Evolutionary conservation across 2,329 filamentous ascomycete genomes (phyloP), one percentile per base, ranked within the genome.

Genomic region (Cladophialophora carrionii): DNA sequence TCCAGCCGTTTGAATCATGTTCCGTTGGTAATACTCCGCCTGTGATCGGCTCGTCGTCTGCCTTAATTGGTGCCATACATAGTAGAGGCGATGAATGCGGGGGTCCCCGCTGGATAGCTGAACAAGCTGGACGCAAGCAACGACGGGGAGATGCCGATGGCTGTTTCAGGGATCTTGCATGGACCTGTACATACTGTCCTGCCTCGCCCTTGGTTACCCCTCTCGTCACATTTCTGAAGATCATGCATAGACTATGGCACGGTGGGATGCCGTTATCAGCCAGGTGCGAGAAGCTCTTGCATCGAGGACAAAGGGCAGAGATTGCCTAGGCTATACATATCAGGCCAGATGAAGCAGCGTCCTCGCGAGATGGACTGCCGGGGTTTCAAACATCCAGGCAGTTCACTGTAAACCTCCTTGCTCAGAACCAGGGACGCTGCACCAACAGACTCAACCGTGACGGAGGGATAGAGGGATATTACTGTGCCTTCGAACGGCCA

Each of bases 131-230:
- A 20, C 12, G 31, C 29, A 31, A 34, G 52, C 24, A 14, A 20
- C 52, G 14, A 52, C 52, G 52, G 52, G 29, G 52, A 54, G 29
- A 54, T 54, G 52, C 52, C 52, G 52, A 17, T 29, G 29, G 52
- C 8, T n/a, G 52, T 34, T 34, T 29, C 17, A 26, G 22, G 26
- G 14, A 24, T 14, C 7, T 14, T 29, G n/a, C 41, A 43, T 29
- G 26, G 3, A 6, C 7, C 5, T 29, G 17, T 8, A 26, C 4
- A 51, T 8, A 7, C 29, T 3, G 2, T 3, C 29, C 24, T n/a
- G 24, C 52, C 4, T 26, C 48, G 20, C 48, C 7, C 48, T 52
- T 26, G 9, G 5, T 24, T 52, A 20, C 48, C 20, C 22, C 26
- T 12, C 20, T 52, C 22, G 48, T 14, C 48, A 52, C 17, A 6